Conservation (phyloP, 192 early-diverging fungal species). For the Phlyctochytrium planicorne region DNA sequence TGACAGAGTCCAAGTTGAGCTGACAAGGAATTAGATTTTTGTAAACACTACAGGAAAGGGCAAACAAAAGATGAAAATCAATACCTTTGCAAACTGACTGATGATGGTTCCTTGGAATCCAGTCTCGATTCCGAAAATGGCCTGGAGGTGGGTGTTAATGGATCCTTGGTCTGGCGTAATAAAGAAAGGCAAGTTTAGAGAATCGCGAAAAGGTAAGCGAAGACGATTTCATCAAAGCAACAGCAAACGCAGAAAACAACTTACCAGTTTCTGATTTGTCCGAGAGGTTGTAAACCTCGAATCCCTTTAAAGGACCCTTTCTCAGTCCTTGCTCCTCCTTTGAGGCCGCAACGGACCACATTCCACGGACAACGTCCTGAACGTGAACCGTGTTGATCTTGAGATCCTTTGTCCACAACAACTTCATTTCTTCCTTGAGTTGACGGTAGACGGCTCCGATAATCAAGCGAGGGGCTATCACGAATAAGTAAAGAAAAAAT, state of each 20-base stretch:
- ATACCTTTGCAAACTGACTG: constrained; percentile 76
- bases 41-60: constrained; percentile 12
- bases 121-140: constrained; percentile 79
- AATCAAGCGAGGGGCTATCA: constrained; percentile 84
- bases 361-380: constrained; percentile 64
- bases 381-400: constrained; percentile 97
- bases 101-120: constrained; percentile 79
- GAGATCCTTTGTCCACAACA: constrained; percentile 90
- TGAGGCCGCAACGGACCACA: constrained; percentile 50
- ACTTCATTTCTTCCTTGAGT: constrained; percentile 83
- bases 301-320: constrained; percentile 32
- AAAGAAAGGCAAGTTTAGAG: neutral
- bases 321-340: constrained; percentile 49
- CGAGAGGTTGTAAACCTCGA: constrained; percentile 77
- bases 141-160: constrained; percentile 67
- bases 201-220: neutral
- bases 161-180: constrained; percentile 74
- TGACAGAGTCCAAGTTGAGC: constrained; percentile 80
- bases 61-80: constrained; percentile 5
- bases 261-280: constrained; percentile 86
- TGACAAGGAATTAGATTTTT: constrained; percentile 25
- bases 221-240: neutral
- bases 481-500: constrained; percentile 15
- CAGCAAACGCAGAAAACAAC: constrained; percentile 14
- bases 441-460: constrained; percentile 86